These are phyloP conservation scores for Solanum chmielewskii DNA, from an alignment of 257 asterid genomes.

Conservation along the genomic window DNA sequence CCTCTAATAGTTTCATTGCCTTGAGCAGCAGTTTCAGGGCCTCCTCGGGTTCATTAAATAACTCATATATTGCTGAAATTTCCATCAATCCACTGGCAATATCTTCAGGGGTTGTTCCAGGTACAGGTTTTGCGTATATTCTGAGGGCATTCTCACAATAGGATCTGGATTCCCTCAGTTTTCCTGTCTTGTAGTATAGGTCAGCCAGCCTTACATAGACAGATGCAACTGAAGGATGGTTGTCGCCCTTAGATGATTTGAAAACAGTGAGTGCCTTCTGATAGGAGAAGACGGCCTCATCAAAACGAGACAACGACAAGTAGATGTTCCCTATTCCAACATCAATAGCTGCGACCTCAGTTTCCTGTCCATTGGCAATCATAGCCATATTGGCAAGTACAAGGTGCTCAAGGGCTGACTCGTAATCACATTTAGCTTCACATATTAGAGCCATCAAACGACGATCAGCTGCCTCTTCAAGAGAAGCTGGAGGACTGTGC, in stretches of 20 bases:
- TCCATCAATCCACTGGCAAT: constrained; percentile 91
- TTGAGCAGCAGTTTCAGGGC: constrained; percentile 76
- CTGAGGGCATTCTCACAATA: constrained; percentile 91
- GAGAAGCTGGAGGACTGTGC: constrained; percentile 98
- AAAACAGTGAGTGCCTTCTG: constrained; percentile 96
- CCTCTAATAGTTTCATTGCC: constrained; percentile 84
- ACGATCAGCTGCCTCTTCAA: constrained; percentile 98
- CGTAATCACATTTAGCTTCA: constrained; percentile 90
- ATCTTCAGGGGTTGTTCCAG: constrained; percentile 84
- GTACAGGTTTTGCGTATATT: constrained; percentile 77
- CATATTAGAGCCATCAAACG: constrained; percentile 93
- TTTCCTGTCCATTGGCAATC: constrained; percentile 96
- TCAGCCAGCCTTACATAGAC: constrained; percentile 89
- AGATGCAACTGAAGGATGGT: constrained; percentile 91
- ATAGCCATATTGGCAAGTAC: constrained; percentile 97
- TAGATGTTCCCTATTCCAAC: constrained; percentile 92
- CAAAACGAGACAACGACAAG: constrained; percentile 77
- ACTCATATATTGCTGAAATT: constrained; percentile 80
- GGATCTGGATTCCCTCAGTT: constrained; percentile 80
- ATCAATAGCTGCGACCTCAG: constrained; percentile 86
- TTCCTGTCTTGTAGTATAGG: constrained; percentile 85
- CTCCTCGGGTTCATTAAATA: constrained; percentile 92
- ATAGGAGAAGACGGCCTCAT: constrained; percentile 95
- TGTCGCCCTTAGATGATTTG: constrained; percentile 94
- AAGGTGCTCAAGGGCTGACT: constrained; percentile 92